These are phyloP conservation scores for Uncinocarpus reesii DNA, from an alignment of 2,329 filamentous ascomycete genomes.

Conservation along the genomic window DNA sequence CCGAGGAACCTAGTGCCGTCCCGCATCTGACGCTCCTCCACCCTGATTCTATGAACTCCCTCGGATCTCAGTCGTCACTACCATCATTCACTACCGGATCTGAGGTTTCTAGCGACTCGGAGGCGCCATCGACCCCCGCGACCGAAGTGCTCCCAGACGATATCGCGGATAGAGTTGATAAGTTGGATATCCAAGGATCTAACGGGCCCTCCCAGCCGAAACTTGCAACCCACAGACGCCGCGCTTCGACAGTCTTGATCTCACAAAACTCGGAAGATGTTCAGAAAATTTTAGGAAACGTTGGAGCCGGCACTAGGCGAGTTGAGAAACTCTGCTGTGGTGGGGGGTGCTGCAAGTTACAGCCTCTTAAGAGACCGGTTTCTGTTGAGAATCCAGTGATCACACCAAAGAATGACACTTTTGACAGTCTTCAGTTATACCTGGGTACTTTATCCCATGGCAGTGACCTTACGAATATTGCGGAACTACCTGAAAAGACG, in stretches of 20 bases:
- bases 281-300: conserved; percentile 46
- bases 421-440: conserved; percentile 64
- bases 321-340: conserved; percentile 55
- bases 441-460: conserved; percentile 62
- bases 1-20: conserved; percentile 37
- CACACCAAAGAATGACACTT: conserved; percentile 73
- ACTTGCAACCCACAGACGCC: conserved; percentile 23
- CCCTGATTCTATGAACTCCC: conserved; percentile 24
- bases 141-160: conserved; percentile 31
- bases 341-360: conserved; percentile 53
- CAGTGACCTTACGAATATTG: conserved; percentile 59
- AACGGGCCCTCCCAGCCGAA: conserved; percentile 12
- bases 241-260: conserved; percentile 42
- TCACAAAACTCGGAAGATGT: conserved; percentile 52
- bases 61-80: conserved; percentile 24
- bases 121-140: conserved; percentile 33
- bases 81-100: conserved; percentile 24
- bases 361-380: conserved; percentile 42
- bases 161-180: conserved; percentile 21
- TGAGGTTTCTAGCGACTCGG: conserved; percentile 26
- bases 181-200: conserved; percentile 16
- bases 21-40: conserved; percentile 31
- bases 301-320: conserved; percentile 46
- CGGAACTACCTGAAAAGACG: conserved; percentile 63
- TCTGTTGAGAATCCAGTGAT: conserved; percentile 41